Percentiles rank a stretch among this genome's conserved stretches.
Evolutionary conservation across 495 filamentous ascomycete genomes (phyloP).

Genomic region (Penicillium parvum): DNA sequence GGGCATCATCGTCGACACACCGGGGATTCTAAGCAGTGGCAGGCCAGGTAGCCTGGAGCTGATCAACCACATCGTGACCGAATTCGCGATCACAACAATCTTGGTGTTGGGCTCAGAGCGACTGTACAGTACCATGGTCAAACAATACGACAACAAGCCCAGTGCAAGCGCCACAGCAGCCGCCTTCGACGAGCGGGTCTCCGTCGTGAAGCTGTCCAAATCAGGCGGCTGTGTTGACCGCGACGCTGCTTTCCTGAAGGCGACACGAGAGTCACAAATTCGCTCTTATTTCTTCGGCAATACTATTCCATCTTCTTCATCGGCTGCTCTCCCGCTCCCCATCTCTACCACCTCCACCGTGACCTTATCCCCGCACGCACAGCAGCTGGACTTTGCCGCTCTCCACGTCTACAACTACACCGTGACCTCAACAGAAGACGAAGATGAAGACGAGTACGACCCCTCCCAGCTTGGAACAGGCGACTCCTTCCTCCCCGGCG

Average conservation of each 20-base stretch:
- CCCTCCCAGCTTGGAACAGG: constrained; percentile 36
- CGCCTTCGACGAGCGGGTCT: constrained; percentile 55
- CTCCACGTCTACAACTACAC: constrained; percentile 65
- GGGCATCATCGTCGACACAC: constrained; percentile 84
- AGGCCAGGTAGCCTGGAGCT: constrained; percentile 64
- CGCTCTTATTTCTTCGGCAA: constrained; percentile 94
- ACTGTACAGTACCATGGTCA: constrained; percentile 71
- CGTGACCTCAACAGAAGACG: constrained; percentile 39
- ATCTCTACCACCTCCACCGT: constrained; percentile 46
- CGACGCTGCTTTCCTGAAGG: constrained; percentile 69
- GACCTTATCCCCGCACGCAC: constrained; percentile 79
- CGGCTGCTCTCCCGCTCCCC: constrained; percentile 29
- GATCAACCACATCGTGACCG: constrained; percentile 76
- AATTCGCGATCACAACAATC: constrained; percentile 81
- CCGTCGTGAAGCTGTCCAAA: constrained; percentile 74
- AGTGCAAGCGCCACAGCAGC: constrained; percentile 45
- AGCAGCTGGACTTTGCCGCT: constrained; percentile 68
- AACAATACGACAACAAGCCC: constrained; percentile 63
- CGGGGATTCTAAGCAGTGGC: constrained; percentile 59
- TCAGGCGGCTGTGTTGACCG: constrained; percentile 84
- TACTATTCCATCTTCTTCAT: constrained; percentile 33
- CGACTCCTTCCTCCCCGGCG: constrained; percentile 47
- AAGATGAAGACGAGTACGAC: constrained; percentile 45
- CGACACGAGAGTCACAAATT: constrained; percentile 66
- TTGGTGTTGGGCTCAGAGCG: constrained; percentile 81